Base-by-base conservation (phyloP, 176 grass and related monocot species). In the Alloteropsis semialata region DNA sequence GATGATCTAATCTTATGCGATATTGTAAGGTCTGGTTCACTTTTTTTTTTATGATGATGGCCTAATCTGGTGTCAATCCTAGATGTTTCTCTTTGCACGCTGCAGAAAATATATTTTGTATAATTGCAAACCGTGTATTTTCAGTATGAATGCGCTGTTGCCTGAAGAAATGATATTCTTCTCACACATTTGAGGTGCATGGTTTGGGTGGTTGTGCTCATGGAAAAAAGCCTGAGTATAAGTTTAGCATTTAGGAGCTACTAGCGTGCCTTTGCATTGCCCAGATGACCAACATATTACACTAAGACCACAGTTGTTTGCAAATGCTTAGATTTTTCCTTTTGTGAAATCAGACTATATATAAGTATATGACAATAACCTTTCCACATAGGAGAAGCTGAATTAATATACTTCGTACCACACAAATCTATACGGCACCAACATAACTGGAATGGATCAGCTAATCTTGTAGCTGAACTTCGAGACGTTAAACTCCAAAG, bases 301-400 rank as follows among this genome's bases (percentile, higher is more conserved):
- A 51, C 17, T 51, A 51, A 19, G 17, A 68, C 16, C 34, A 45
- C 24, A 54, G 14, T 8, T 73, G 45, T 32, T 21, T 19, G 0
- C 1, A 18, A 6, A 5, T 42, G 10, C 75, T 42, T 59, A 50
- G 30, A 38, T 76, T 18, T 81, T 39, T 29, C 30, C 71, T 22
- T 37, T 30, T 12, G 64, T 29, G 7, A 13, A 7, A 38, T 66
- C 5, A 19, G 17, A 69, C 30, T 53, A 29, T 56, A 13, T 53
- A 29, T 56, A 13, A 57, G 49, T 22, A 8, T 32, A 63, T 54
- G 71, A 54, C 0, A 74, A 61, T 53, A 10, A 22, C 25, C 12
- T 77, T 77, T 87, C 77, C 44, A 86, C 54, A 78, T 28, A 63
- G 34, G 34, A 41, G 69, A 67, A 67, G n/a, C 10, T 61, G 11